Evolutionary conservation across 2,329 filamentous ascomycete genomes (phyloP).

Genomic region (Aulographum hederae): DNA sequence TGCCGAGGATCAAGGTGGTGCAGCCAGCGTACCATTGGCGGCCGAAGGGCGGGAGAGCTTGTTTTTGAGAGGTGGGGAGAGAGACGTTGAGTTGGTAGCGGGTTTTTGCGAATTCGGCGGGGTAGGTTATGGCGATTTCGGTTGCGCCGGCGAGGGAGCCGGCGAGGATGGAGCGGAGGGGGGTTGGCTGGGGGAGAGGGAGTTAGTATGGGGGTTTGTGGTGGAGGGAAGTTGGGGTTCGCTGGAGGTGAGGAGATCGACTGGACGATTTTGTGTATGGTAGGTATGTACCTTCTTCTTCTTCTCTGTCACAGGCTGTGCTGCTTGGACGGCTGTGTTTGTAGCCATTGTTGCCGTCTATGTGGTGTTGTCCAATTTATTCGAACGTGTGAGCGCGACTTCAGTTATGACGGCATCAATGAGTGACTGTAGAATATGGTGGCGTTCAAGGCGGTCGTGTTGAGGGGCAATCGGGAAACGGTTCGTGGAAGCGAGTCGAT

Average conservation of each 20-base stretch:
- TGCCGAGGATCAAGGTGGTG: conserved; percentile 90
- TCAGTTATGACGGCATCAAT: too few relatives aligned
- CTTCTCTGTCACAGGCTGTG: conserved; percentile 13
- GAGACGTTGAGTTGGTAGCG: conserved; percentile 80
- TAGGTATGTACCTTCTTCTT: conserved; percentile 13
- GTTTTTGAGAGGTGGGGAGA: conserved; percentile 63
- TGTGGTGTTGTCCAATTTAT: too few relatives aligned
- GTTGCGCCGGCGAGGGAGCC: conserved; percentile 87
- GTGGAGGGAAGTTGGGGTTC: too few relatives aligned
- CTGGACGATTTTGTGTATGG: conserved; percentile 10
- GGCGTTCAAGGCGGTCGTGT: too few relatives aligned
- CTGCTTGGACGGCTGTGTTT: conserved; percentile 5
- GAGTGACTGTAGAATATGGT: too few relatives aligned
- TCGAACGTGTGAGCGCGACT: too few relatives aligned
- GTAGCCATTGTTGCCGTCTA: too few relatives aligned
- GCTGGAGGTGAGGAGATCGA: too few relatives aligned
- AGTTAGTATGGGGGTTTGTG: too few relatives aligned
- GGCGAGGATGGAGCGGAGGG: conserved; percentile 75
- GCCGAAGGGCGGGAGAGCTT: conserved; percentile 90
- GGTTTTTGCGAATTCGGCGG: conserved; percentile 93
- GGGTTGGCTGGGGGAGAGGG: conserved; percentile 64
- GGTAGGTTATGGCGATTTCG: conserved; percentile 91
- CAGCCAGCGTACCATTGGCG: conserved; percentile 94
- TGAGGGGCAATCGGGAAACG: too few relatives aligned
- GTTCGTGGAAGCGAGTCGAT: too few relatives aligned